Percentiles rank a stretch among this genome's conserved stretches.
These are phyloP conservation scores for Sicyos edulis DNA, from an alignment of 306 rosid genomes.

Conservation along the genomic window DNA sequence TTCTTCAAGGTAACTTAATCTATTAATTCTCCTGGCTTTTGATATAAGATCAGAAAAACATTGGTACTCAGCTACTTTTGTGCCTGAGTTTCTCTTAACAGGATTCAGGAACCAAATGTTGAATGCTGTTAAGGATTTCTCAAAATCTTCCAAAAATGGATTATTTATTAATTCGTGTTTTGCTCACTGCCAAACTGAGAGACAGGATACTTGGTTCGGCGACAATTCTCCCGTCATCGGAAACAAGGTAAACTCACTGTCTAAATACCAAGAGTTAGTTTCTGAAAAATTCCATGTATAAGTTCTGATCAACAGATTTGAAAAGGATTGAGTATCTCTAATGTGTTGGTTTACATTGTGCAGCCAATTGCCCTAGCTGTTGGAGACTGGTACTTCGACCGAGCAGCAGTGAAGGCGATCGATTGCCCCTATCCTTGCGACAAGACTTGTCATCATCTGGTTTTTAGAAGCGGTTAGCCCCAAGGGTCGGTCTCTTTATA, in stretches of 20 bases:
- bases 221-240: conserved; percentile 59
- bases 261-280: background rate
- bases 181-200: conserved; percentile 91
- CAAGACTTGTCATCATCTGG: conserved; percentile 72
- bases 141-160: conserved; percentile 55
- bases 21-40: background rate
- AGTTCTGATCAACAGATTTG: conserved; percentile 2
- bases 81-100: conserved; percentile 19
- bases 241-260: conserved; percentile 50
- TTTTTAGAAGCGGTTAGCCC: conserved; percentile 35
- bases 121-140: conserved; percentile 43
- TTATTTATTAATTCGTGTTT: conserved; percentile 79
- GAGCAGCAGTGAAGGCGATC: conserved; percentile 54
- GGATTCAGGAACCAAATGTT: conserved; percentile 87
- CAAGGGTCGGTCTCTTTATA: background rate
- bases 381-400: conserved; percentile 86
- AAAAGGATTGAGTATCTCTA: background rate
- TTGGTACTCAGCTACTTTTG: background rate
- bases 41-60: background rate
- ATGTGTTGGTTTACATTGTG: conserved; percentile 24
- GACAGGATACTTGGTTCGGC: conserved; percentile 93
- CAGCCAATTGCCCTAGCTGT: conserved; percentile 84
- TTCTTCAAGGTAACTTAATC: conserved; percentile 57
- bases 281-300: background rate
- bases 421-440: conserved; percentile 95